Percentiles rank a stretch among this genome's conserved stretches.
Conservation (phyloP, 129 eudicot genomes). For the Artemisia tridentata region DNA sequence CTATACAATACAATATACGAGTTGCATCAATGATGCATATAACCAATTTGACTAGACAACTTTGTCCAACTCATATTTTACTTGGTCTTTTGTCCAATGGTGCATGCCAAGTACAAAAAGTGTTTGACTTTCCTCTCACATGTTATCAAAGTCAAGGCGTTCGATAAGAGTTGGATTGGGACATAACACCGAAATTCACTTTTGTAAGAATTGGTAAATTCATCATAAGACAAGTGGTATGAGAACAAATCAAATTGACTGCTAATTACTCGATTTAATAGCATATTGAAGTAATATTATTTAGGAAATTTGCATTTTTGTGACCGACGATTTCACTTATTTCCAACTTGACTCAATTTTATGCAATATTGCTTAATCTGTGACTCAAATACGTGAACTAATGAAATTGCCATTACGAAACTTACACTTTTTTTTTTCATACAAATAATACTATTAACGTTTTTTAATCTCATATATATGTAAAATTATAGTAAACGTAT, state of each 20-base stretch:
- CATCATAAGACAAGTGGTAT: background rate
- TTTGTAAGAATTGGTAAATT: conserved; percentile 2
- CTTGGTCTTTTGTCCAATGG: conserved; percentile 22
- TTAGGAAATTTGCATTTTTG: too few relatives aligned
- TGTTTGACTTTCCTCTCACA: conserved; percentile 11
- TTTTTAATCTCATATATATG: too few relatives aligned
- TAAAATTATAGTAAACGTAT: too few relatives aligned
- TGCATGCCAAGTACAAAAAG: background rate
- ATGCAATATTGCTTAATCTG: too few relatives aligned
- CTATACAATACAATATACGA: conserved; percentile 3
- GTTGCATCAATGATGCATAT: conserved; percentile 24
- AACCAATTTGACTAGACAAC: conserved; percentile 7
- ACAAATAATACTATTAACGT: too few relatives aligned
- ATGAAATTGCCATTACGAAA: too few relatives aligned
- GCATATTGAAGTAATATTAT: background rate
- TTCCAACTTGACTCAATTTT: too few relatives aligned
- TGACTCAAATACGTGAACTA: too few relatives aligned
- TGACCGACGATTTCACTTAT: too few relatives aligned
- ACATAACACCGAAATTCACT: background rate
- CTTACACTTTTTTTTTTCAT: too few relatives aligned
- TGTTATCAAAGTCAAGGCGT: conserved; percentile 22
- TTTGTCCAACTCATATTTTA: too few relatives aligned
- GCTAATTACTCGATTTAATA: too few relatives aligned
- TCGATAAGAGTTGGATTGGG: conserved; percentile 14
- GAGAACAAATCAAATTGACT: background rate